Conservation (phyloP, 2,329 filamentous ascomycete genomes). For the Coniochaeta sp. region DNA sequence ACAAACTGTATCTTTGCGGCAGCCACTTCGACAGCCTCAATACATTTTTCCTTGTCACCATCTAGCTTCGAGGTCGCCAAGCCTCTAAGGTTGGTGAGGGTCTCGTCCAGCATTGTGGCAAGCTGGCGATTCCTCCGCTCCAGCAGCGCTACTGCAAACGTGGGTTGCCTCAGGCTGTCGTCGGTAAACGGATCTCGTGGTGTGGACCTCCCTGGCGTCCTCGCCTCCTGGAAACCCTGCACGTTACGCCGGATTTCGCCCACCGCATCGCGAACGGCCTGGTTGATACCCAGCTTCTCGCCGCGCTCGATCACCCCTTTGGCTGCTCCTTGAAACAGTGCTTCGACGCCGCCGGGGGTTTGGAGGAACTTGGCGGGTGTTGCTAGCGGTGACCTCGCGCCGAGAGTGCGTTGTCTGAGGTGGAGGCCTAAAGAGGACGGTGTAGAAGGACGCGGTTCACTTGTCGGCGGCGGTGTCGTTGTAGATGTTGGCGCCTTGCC, state of each 20-base stretch:
- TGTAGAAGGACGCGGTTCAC: slow-evolving; percentile 18
- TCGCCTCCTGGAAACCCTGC: slow-evolving; percentile 54
- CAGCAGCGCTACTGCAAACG: slow-evolving; percentile 36
- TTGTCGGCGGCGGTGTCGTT: slow-evolving; percentile 5
- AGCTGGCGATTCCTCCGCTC: slow-evolving; percentile 61
- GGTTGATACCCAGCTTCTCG: slow-evolving; percentile 72
- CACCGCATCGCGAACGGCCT: slow-evolving; percentile 72
- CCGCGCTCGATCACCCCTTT: slow-evolving; percentile 66
- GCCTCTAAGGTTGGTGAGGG: slow-evolving; percentile 54
- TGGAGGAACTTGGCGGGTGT: slow-evolving; percentile 42
- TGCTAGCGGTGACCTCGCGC: slow-evolving; percentile 34
- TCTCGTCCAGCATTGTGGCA: slow-evolving; percentile 60
- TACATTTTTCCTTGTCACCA: slow-evolving; percentile 36
- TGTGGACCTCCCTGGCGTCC: slow-evolving; percentile 28
- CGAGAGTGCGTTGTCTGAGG: slow-evolving; percentile 33
- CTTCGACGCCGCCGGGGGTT: slow-evolving; percentile 55
- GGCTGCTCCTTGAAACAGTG: slow-evolving; percentile 67
- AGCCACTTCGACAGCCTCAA: slow-evolving; percentile 49
- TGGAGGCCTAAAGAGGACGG: slow-evolving; percentile 25
- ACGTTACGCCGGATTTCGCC: slow-evolving; percentile 74
- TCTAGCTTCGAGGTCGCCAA: slow-evolving; percentile 43
- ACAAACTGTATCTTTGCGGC: slow-evolving; percentile 59
- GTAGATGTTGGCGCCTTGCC: slow-evolving; percentile 35
- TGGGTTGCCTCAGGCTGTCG: slow-evolving; percentile 9
- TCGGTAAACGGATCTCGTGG: slow-evolving; percentile 19